phyloP scores from a whole-genome alignment of 2,329 filamentous ascomycete genomes.

The Calonectria montana region DNA sequence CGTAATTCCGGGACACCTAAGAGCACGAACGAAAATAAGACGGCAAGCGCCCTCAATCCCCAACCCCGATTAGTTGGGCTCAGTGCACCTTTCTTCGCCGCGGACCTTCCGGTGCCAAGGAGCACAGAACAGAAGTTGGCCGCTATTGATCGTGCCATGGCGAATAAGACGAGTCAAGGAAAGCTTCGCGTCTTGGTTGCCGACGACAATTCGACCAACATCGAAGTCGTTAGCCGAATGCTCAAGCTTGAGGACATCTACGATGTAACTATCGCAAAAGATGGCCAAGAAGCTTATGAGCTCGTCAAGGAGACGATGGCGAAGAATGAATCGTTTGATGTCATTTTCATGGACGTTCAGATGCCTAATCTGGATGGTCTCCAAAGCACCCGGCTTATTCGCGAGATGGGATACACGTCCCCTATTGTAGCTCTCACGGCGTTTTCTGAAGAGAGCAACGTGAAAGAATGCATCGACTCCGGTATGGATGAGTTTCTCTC shows the following conservation, averaged over 20 bases:
- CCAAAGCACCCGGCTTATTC: conserved; percentile 86
- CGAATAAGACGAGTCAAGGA: conserved; percentile 66
- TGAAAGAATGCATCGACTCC: conserved; percentile 85
- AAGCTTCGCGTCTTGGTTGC: conserved; percentile 88
- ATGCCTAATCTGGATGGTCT: conserved; percentile 95
- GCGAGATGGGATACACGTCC: conserved; percentile 85
- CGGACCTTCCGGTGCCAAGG: conserved; percentile 50
- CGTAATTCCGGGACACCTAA: conserved; percentile 44
- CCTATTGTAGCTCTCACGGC: conserved; percentile 93
- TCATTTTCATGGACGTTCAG: conserved; percentile 96
- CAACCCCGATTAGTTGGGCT: conserved; percentile 85
- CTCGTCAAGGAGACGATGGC: conserved; percentile 86
- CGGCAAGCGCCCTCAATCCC: conserved; percentile 64
- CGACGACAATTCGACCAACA: conserved; percentile 72
- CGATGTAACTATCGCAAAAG: conserved; percentile 88
- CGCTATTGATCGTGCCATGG: conserved; percentile 73
- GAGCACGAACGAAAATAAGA: conserved; percentile 43
- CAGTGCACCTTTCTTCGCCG: conserved; percentile 83
- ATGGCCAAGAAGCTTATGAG: conserved; percentile 89
- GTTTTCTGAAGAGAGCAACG: conserved; percentile 90
- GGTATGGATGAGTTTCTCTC: conserved; percentile 93
- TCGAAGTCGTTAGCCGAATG: conserved; percentile 70
- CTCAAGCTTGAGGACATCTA: conserved; percentile 83
- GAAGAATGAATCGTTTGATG: conserved; percentile 77
- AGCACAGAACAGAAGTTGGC: conserved; percentile 70